Percentiles rank a stretch among this genome's conserved stretches.
Conservation (phyloP, 2,329 filamentous ascomycete species). For the Zelopaecilomyces penicillatus region DNA sequence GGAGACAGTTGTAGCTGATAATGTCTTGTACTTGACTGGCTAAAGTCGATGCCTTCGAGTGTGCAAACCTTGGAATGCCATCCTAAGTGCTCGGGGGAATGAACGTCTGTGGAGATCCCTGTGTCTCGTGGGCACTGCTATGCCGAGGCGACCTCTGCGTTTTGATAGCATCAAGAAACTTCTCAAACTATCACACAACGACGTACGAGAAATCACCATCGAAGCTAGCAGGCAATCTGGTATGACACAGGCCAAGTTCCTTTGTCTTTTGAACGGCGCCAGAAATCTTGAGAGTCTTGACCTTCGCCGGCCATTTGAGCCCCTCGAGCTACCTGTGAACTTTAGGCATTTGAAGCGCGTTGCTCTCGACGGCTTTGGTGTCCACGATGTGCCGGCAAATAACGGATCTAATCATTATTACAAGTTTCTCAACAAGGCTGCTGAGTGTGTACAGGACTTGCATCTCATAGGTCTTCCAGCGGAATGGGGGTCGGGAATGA, state of each 20-base stretch:
- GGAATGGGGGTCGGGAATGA: slow-evolving; percentile 9
- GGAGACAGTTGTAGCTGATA: too few species aligned
- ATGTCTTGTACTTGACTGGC: not conserved
- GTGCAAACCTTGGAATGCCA: slow-evolving; percentile 23
- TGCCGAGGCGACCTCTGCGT: slow-evolving; percentile 15
- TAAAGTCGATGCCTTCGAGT: slow-evolving; percentile 23
- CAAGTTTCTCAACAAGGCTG: slow-evolving; percentile 14
- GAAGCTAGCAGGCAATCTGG: slow-evolving; percentile 1
- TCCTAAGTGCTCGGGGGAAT: slow-evolving; percentile 21
- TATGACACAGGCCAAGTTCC: slow-evolving; percentile 5
- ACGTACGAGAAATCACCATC: slow-evolving; percentile 11
- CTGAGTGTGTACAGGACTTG: slow-evolving; percentile 16
- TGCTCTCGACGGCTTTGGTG: slow-evolving; percentile 14
- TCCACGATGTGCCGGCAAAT: not conserved
- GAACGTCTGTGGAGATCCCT: slow-evolving; percentile 24
- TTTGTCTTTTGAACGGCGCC: slow-evolving; percentile 11
- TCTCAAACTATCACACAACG: slow-evolving; percentile 22
- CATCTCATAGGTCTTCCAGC: slow-evolving; percentile 15
- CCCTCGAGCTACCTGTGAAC: slow-evolving; percentile 6
- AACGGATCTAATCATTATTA: not conserved
- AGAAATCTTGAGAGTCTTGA: slow-evolving; percentile 13
- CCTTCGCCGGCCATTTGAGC: slow-evolving; percentile 1
- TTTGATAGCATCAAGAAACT: slow-evolving; percentile 19
- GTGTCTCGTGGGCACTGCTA: slow-evolving; percentile 17
- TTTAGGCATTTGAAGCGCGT: slow-evolving; percentile 15